These are phyloP conservation scores for Eimeria sp. DNA, from an alignment of 169 alveolate species.

Conservation along the genomic window DNA sequence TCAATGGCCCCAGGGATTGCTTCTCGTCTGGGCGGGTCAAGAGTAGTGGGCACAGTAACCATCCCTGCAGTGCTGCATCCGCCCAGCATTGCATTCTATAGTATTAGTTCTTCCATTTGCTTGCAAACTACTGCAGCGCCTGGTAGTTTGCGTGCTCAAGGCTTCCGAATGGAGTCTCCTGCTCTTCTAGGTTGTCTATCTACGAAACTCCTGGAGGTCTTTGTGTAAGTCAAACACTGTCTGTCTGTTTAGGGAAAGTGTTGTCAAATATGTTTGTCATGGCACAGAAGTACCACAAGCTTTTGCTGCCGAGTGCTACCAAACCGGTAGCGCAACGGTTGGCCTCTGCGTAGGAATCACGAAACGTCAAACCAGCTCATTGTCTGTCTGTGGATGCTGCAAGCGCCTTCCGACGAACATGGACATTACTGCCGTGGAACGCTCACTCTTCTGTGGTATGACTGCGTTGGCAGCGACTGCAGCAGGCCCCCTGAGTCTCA, in stretches of 20 bases:
- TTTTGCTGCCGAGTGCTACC: conserved; percentile 54
- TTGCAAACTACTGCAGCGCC: background rate
- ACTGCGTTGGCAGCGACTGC: conserved; percentile 70
- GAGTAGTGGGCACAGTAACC: background rate
- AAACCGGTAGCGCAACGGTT: conserved; percentile 19
- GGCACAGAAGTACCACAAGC: conserved; percentile 70
- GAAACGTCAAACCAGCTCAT: conserved; percentile 72
- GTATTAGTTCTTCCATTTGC: background rate
- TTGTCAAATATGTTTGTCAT: conserved; percentile 34
- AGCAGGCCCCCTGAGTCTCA: conserved; percentile 54
- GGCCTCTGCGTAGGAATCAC: conserved; percentile 22
- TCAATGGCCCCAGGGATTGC: background rate
- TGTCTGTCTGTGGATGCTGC: conserved; percentile 56
- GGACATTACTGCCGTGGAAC: conserved; percentile 42
- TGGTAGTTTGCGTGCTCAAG: background rate
- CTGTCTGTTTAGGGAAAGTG: background rate
- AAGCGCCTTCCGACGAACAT: conserved; percentile 61
- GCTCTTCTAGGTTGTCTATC: background rate
- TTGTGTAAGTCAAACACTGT: conserved; percentile 14
- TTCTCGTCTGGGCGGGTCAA: background rate
- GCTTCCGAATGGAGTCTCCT: background rate
- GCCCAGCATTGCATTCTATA: background rate
- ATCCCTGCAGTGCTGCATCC: background rate
- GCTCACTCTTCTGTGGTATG: conserved; percentile 30
- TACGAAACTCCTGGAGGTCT: background rate